These are phyloP conservation scores for Aspergillus jensenii DNA, from an alignment of 2,329 filamentous ascomycete species.

Conservation along the genomic window DNA sequence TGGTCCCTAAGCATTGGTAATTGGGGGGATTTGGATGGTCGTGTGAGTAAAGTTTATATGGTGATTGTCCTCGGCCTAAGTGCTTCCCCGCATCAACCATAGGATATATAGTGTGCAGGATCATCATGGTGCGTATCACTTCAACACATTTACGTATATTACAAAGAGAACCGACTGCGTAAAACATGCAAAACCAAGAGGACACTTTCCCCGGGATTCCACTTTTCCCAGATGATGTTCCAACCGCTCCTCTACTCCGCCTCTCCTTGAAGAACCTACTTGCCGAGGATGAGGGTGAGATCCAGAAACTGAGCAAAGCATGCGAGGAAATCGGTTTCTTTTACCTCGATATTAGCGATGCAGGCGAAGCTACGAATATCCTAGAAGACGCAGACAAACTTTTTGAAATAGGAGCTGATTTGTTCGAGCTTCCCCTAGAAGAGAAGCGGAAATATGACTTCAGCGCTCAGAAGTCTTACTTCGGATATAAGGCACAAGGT, in stretches of 20 bases:
- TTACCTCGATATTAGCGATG: slow-evolving; percentile 52
- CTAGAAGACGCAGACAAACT: slow-evolving; percentile 46
- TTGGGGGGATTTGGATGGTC: too few species aligned
- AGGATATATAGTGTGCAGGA: slow-evolving; percentile 4
- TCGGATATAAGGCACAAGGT: slow-evolving; percentile 54
- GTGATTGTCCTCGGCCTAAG: slow-evolving; percentile 13
- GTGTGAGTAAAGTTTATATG: background rate
- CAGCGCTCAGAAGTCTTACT: slow-evolving; percentile 50
- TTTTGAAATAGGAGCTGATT: slow-evolving; percentile 46
- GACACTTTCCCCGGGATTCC: slow-evolving; percentile 31
- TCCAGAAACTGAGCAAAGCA: slow-evolving; percentile 37
- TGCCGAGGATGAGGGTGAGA: slow-evolving; percentile 34
- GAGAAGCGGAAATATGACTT: slow-evolving; percentile 60
- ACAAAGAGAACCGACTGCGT: background rate
- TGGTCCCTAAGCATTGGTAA: too few species aligned
- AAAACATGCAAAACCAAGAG: background rate
- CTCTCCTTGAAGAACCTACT: slow-evolving; percentile 43
- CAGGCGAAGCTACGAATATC: slow-evolving; percentile 39
- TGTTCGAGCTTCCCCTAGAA: slow-evolving; percentile 50
- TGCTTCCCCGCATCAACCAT: slow-evolving; percentile 23
- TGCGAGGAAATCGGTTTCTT: slow-evolving; percentile 57
- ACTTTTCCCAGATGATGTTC: slow-evolving; percentile 44
- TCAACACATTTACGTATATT: background rate
- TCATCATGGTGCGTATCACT: background rate
- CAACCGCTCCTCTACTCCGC: slow-evolving; percentile 45